Base-by-base conservation (phyloP, 2,329 filamentous ascomycete genomes). In the Phialemoniopsis sp. region DNA sequence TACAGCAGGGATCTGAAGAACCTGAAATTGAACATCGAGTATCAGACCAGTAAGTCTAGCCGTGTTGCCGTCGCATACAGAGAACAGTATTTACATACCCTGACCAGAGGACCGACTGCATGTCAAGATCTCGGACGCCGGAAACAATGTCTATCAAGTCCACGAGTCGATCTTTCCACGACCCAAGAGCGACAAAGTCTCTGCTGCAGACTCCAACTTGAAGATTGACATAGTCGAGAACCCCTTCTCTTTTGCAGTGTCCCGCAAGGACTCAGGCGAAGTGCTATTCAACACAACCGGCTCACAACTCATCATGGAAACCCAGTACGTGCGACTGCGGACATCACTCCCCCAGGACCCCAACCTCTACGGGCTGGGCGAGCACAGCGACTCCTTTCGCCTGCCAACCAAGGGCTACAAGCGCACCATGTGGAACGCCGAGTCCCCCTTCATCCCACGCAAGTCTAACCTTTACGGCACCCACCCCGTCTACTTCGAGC, bases 361-460 rank as follows among this genome's bases (percentile, higher is more conserved):
- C 0, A 76, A 83, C 47, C 63, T 91, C 7, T 90, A 90, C 52
- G 87, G 87, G 1, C 68, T 90, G 3, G 87, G 86, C 13, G 86
- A 90, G 59, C 83, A 89, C 56, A 82, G 77, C 2, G 85, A 89
- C 48, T 68, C 78, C 2, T 79, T 88, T 48, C 72, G 75, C 35
- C 66, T 89, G 38, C 78, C 79, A 39, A 82, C 77, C 0, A 77
- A 71, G 13, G 74, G 83, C 56, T 86, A 86, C 55, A 81, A 75
- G 5, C 76, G 85, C 26, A 85, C 82, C 0, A 54, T 88, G 3
- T 87, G 82, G 76, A 81, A 81, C 39, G 68, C 80, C 8, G 85
- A 89, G 58, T 72, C 82, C 0, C 84, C 80, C 40, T 60, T 62
- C 3, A 66, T 82, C 2, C 84, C 83, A 0, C 55, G 66, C 2